These are phyloP conservation scores for Akanthomyces muscarius DNA, from an alignment of 2,329 filamentous ascomycete species.

Conservation along the genomic window DNA sequence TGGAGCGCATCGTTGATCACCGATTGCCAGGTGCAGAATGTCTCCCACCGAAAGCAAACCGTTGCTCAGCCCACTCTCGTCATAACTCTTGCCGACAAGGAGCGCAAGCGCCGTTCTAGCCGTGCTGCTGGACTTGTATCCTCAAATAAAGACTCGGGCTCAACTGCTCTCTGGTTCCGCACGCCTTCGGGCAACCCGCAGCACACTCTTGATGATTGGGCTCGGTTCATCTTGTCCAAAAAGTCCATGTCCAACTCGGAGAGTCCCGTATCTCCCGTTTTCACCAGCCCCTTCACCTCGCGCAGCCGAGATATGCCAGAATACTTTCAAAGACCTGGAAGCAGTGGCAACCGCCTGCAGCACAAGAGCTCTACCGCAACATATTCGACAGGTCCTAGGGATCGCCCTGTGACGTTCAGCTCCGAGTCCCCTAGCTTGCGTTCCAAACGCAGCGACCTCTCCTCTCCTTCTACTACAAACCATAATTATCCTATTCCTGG, in stretches of 20 bases:
- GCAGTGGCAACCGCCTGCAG: slow-evolving; percentile 38
- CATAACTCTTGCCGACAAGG: slow-evolving; percentile 55
- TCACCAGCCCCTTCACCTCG: slow-evolving; percentile 50
- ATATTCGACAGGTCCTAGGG: slow-evolving; percentile 43
- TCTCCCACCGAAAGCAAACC: slow-evolving; percentile 59
- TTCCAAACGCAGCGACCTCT: slow-evolving; percentile 60
- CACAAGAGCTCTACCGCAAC: slow-evolving; percentile 48
- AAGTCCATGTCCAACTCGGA: slow-evolving; percentile 45
- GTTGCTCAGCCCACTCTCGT: slow-evolving; percentile 57
- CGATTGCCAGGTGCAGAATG: slow-evolving; percentile 55
- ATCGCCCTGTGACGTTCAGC: slow-evolving; percentile 48
- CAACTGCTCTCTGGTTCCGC: slow-evolving; percentile 54
- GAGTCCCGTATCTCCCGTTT: slow-evolving; percentile 51
- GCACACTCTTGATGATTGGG: slow-evolving; percentile 56
- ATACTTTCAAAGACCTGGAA: slow-evolving; percentile 41
- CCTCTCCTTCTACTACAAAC: slow-evolving; percentile 51
- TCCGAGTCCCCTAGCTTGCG: slow-evolving; percentile 59
- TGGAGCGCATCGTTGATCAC: slow-evolving; percentile 49
- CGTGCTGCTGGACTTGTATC: slow-evolving; percentile 54
- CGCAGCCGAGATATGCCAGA: slow-evolving; percentile 40
- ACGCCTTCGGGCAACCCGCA: slow-evolving; percentile 48
- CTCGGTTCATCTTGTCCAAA: slow-evolving; percentile 46
- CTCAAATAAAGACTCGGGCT: slow-evolving; percentile 45
- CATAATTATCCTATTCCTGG: slow-evolving; percentile 36
- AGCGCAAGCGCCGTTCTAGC: slow-evolving; percentile 62